A percentile compares a stretch with the other conserved stretches of the same genome.
These are phyloP conservation scores for Coniella lustricola DNA, from an alignment of 2,329 filamentous ascomycete species.

Conservation along the genomic window DNA sequence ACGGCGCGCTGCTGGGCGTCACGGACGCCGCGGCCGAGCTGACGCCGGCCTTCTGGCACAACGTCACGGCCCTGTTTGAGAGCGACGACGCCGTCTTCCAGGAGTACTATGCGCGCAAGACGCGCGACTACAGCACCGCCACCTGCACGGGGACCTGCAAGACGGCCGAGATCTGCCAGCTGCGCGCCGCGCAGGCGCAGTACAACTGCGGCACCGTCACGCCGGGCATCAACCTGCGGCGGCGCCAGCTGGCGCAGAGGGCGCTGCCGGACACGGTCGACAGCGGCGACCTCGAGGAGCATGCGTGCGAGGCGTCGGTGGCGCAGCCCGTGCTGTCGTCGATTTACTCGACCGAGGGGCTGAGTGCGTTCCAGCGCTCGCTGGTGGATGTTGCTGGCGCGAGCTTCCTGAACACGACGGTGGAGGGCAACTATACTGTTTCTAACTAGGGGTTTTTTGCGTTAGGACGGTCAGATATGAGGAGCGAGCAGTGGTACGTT, in stretches of 20 bases:
- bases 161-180: slow-evolving; percentile 28
- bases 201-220: slow-evolving; percentile 25
- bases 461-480: no score
- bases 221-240: slow-evolving; percentile 10
- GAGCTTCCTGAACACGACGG: slow-evolving; percentile 9
- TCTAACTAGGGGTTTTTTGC: neutral
- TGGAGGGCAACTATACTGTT: slow-evolving; percentile 1
- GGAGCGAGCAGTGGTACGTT: no score
- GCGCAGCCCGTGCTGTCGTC: slow-evolving; percentile 8
- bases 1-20: slow-evolving; percentile 39
- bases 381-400: slow-evolving; percentile 4
- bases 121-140: slow-evolving; percentile 25
- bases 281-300: neutral
- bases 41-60: slow-evolving; percentile 41
- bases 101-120: slow-evolving; percentile 30
- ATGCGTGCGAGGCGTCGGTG: slow-evolving; percentile 9
- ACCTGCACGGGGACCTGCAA: slow-evolving; percentile 28
- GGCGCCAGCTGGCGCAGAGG: neutral
- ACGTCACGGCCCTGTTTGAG: slow-evolving; percentile 32
- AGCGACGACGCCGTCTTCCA: slow-evolving; percentile 28
- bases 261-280: neutral
- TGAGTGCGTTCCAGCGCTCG: neutral
- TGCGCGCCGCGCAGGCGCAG: slow-evolving; percentile 30
- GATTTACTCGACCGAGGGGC: slow-evolving; percentile 8
- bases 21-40: slow-evolving; percentile 34